Evolutionary conservation across 805 yeast genomes (phyloP), one percentile per base, ranked within the genome.

Genomic region (Candida stauntonica): DNA sequence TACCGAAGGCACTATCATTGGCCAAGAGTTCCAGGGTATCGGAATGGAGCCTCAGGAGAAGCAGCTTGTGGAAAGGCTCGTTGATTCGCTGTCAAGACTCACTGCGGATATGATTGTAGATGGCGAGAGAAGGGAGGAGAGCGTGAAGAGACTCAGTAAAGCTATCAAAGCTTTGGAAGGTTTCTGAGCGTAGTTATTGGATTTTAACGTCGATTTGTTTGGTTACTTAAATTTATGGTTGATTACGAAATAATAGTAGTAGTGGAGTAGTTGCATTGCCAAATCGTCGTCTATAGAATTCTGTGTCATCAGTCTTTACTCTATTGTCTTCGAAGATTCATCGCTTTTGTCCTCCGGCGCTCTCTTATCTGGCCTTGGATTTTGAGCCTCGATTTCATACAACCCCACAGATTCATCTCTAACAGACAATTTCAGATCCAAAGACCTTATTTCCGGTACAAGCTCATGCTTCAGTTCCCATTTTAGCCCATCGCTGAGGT

Each of bases 81-180:
- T 91, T 3, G 95, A 88, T 53, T 80, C 94, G 2, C 67, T 91
- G 33, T 81, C 93, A 28, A 72, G 93, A 51, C 71, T 93, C 42
- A 87, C 95, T 3, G 86, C 89, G 37, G 96, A 88, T 55, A 87
- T 93, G 86, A 83, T 88, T 38, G 58, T 86, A 39, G 96, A 91
- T 58, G 86, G 86, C 20, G 77, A 75, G 20, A 76, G 93, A 52
- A 81, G 83, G 41, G 80, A 79, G 13, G 87, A 86, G 44, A 95
- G 97, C 11, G 72, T 86, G 31, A 70, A 75, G 45, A 68, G 98
- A 47, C 66, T 91, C 50, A 84, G 83, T 49, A 80, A 79, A 50
- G 97, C 96, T 0, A 73, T 88, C 41, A 68, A 83, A 39, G 94
- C 89, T 0, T 66, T 91, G 35, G 98, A 91, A 55, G 98, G 98